Percentiles rank a stretch among this genome's conserved stretches.
phyloP scores from a whole-genome alignment of 2,329 filamentous ascomycete species.

The Xylaria digitata region DNA sequence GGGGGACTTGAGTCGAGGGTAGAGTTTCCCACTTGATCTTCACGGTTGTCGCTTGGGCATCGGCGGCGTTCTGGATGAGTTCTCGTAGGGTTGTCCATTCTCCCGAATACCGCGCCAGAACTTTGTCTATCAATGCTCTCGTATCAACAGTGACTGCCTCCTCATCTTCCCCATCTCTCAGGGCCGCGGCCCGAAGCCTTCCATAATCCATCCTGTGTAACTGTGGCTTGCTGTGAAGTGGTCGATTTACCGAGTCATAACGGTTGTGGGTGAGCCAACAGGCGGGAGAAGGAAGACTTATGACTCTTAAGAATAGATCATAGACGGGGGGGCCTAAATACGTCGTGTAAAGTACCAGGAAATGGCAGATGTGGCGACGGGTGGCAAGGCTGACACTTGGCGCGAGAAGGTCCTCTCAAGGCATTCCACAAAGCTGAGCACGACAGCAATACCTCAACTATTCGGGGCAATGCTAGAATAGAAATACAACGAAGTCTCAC shows the following conservation, averaged over 20 bases:
- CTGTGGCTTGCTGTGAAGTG: slow-evolving; percentile 17
- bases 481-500: slow-evolving; percentile 3
- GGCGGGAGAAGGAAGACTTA: slow-evolving; percentile 12
- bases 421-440: slow-evolving; percentile 17
- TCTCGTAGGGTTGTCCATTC: slow-evolving; percentile 93
- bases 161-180: slow-evolving; percentile 88
- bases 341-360: slow-evolving; percentile 1
- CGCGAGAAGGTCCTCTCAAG: slow-evolving; percentile 18
- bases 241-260: slow-evolving; percentile 34
- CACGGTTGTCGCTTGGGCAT: slow-evolving; percentile 90
- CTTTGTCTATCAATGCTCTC: slow-evolving; percentile 95
- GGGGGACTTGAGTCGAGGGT: slow-evolving; percentile 82
- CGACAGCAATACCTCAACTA: not conserved
- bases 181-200: slow-evolving; percentile 84
- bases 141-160: slow-evolving; percentile 99
- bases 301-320: slow-evolving; percentile 7
- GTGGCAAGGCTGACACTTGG: slow-evolving; percentile 20
- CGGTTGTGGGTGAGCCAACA: slow-evolving; percentile 2
- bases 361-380: not conserved
- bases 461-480: slow-evolving; percentile 12
- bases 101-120: slow-evolving; percentile 93
- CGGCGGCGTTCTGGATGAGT: slow-evolving; percentile 97
- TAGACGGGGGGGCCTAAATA: not conserved
- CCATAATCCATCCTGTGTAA: slow-evolving; percentile 72
- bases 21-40: slow-evolving; percentile 92